phyloP scores from a whole-genome alignment of 2,329 filamentous ascomycete species.

The Venturiaceae sp. region DNA sequence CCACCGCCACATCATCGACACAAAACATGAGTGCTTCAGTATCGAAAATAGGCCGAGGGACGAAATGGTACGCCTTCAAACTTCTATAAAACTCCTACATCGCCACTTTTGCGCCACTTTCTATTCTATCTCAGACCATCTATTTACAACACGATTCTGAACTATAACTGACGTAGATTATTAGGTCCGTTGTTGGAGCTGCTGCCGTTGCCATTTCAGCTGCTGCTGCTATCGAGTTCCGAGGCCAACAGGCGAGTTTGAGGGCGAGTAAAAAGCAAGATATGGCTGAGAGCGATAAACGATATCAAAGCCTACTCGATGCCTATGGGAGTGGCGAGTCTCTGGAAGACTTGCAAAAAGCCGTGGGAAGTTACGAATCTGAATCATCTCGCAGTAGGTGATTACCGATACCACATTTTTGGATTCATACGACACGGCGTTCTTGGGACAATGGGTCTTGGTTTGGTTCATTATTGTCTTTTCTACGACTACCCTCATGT shows the following conservation, averaged over 20 bases:
- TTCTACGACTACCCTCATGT: not conserved
- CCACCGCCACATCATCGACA: not conserved
- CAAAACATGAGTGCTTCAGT: not conserved
- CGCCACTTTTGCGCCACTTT: not conserved
- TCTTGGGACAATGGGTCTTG: not conserved
- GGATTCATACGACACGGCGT: too few species aligned
- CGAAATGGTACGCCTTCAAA: not conserved
- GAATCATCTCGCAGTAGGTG: not conserved
- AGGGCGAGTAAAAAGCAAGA: not conserved
- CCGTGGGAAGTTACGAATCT: not conserved
- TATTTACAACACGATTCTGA: too few species aligned
- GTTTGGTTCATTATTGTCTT: not conserved
- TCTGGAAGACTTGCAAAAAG: constrained; percentile 8
- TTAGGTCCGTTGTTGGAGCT: not conserved
- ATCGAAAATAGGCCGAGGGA: not conserved
- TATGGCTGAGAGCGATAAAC: not conserved
- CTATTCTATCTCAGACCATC: not conserved
- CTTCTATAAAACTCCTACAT: not conserved
- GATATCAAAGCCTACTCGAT: constrained; percentile 5
- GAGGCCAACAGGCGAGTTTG: not conserved
- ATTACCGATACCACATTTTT: not conserved
- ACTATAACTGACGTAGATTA: too few species aligned
- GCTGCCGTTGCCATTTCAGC: not conserved
- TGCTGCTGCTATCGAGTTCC: not conserved
- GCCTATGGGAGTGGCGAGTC: constrained; percentile 6